phyloP scores from a whole-genome alignment of 73 alveolate genomes.

The Breviolum minutum region DNA sequence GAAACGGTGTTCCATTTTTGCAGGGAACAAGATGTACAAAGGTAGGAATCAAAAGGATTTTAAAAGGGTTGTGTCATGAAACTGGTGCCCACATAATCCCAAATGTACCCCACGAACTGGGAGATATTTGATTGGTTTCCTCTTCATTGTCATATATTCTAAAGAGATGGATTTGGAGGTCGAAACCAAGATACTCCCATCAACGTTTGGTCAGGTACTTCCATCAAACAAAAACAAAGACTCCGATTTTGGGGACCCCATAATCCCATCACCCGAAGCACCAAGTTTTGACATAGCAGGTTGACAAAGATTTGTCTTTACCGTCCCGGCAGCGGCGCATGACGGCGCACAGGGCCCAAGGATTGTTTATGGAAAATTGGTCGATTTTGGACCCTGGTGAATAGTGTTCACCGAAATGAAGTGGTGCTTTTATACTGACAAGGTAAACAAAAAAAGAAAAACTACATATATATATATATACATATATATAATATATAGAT shows the following conservation, averaged over 20 bases:
- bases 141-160: no score
- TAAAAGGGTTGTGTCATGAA: no score
- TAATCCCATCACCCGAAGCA: neutral
- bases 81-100: no score
- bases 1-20: no score
- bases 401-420: neutral
- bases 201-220: neutral
- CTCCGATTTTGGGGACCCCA: neutral
- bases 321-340: slow-evolving; percentile 43
- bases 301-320: slow-evolving; percentile 30
- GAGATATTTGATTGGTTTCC: no score
- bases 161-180: neutral
- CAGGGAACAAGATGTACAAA: no score
- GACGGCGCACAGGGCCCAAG: slow-evolving; percentile 48
- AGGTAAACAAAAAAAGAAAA: neutral
- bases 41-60: no score
- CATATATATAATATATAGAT: neutral
- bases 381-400: neutral
- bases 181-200: neutral
- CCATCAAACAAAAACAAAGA: no score
- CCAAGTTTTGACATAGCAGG: neutral
- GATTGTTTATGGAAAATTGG: no score
- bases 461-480: neutral
- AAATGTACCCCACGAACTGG: no score
- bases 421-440: neutral